Evolutionary conservation across 1,139 yeast genomes (phyloP), one percentile per base, ranked within the genome.

Genomic region (Yamadazyma triangularis): DNA sequence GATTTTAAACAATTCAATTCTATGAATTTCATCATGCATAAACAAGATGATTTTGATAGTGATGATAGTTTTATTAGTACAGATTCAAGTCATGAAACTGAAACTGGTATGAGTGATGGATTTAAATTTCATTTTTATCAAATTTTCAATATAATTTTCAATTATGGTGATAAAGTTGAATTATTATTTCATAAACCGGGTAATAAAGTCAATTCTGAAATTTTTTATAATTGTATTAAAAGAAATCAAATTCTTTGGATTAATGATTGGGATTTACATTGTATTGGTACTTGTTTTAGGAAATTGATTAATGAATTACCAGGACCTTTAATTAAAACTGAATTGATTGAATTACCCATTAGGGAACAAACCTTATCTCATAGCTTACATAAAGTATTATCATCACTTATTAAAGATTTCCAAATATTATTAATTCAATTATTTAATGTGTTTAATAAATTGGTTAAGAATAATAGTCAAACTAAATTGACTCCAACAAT

Each of bases 211-310:
- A 70, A 62, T 44, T 62, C 78, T 4, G 71, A 68, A 32, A 66
- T 77, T 10, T 53, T 78, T 25, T 56, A 61, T 35, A 70, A 70
- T 38, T 73, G 81, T 29, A 70, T 78, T 21, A 66, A 64, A 31
- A 57, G 84, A 37, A 75, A 76, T 47, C 75, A 67, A 60, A 58
- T 58, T 51, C 63, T 60, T 39, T 77, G 64, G 80, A 76, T 64
- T 39, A 77, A 56, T 60, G 84, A 50, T 67, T 78, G 83, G 83
- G 80, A 77, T 48, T 56, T 77, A 30, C 73, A 74, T 47, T 73
- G 79, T 30, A 65, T 78, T 31, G 76, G 77, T 6, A 64, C 79
- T 1, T 61, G 70, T 2, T 76, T 73, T 46, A 63, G 77, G 38
- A 62, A 65, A 38, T 58, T 77, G 11, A 42, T 77, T 21, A 56